phyloP scores from a whole-genome alignment of 2,329 filamentous ascomycete species.

The Verticillium longisporum region DNA sequence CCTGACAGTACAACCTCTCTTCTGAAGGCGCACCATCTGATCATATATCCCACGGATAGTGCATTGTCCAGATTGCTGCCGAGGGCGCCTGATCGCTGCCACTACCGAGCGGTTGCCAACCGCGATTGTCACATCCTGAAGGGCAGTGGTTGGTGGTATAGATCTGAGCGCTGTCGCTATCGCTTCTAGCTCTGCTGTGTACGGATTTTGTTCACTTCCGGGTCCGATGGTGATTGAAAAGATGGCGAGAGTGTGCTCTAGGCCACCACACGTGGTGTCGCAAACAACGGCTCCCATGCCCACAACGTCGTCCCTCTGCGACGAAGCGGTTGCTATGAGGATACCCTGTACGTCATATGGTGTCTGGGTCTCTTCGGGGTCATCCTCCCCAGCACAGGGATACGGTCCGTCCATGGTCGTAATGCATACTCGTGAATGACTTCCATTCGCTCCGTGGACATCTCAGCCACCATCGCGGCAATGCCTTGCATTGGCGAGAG shows the following conservation, averaged over 20 bases:
- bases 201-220: slow-evolving; percentile 12
- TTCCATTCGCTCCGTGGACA: slow-evolving; percentile 1
- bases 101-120: slow-evolving; percentile 10
- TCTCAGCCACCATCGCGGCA: neutral
- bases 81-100: slow-evolving; percentile 6
- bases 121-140: slow-evolving; percentile 6
- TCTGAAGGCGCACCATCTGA: slow-evolving; percentile 5
- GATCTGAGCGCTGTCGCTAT: slow-evolving; percentile 9
- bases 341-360: neutral
- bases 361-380: neutral
- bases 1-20: neutral
- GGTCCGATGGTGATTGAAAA: slow-evolving; percentile 12
- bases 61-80: slow-evolving; percentile 13
- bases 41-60: slow-evolving; percentile 12
- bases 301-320: slow-evolving; percentile 4
- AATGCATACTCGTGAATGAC: slow-evolving; percentile 7
- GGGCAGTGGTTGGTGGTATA: slow-evolving; percentile 3
- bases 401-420: slow-evolving; percentile 4
- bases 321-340: slow-evolving; percentile 9
- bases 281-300: slow-evolving; percentile 8
- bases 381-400: slow-evolving; percentile 4
- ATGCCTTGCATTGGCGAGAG: slow-evolving; percentile 4
- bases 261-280: neutral
- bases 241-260: slow-evolving; percentile 1
- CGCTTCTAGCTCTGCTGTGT: slow-evolving; percentile 9